These are phyloP conservation scores for Lentinula sp. DNA, from an alignment of 768 basidiomycete species.

Conservation along the genomic window DNA sequence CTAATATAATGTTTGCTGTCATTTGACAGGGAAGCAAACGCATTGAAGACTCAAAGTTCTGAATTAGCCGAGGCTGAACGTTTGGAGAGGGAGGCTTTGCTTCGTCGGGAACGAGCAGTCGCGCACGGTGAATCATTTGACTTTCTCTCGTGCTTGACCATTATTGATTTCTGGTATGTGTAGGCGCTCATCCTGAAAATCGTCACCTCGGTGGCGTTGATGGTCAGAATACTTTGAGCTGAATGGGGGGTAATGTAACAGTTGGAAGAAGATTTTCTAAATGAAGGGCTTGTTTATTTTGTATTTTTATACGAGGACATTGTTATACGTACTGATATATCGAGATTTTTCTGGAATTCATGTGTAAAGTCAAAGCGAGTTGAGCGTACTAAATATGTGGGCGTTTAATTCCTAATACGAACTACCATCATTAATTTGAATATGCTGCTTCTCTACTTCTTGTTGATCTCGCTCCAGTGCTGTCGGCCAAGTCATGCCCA, in stretches of 20 bases:
- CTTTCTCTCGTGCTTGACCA: not conserved
- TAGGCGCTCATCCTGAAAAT: conserved; percentile 26
- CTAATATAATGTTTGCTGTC: not conserved
- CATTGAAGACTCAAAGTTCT: conserved; percentile 35
- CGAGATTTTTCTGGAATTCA: no score
- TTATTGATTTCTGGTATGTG: not conserved
- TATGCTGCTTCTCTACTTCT: not conserved
- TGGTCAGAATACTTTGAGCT: not conserved
- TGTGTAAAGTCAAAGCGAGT: no score
- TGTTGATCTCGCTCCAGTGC: not conserved
- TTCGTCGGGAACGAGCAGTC: conserved; percentile 46
- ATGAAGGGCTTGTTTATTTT: no score
- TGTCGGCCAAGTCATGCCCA: not conserved
- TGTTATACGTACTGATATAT: no score
- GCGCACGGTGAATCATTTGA: conserved; percentile 38
- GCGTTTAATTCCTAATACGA: no score
- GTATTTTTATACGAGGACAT: no score
- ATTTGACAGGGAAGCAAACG: conserved; percentile 34
- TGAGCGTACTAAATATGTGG: no score
- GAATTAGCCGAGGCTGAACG: conserved; percentile 51
- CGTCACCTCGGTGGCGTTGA: not conserved
- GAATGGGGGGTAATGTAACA: no score
- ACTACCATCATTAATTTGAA: not conserved
- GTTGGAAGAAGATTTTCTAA: no score
- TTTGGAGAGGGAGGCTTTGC: conserved; percentile 42